Evolutionary conservation across 2,329 filamentous ascomycete species (phyloP), one percentile per base, ranked within the genome.

Genomic region (Helotiales sp.): DNA sequence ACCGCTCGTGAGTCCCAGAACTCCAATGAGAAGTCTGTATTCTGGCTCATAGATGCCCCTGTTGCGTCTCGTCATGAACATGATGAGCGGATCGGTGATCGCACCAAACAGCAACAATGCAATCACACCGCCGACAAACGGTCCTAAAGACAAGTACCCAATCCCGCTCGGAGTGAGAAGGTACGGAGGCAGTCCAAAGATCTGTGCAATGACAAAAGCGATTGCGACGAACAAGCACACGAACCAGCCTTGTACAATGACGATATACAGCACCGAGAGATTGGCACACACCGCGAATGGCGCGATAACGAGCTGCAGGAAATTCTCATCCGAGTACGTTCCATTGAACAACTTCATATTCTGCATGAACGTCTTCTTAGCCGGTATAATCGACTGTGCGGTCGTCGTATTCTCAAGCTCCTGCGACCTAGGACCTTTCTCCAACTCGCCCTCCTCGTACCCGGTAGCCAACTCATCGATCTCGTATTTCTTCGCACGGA

Each of bases 241-340:
- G 4, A 81, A 77, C 62, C 78, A 79, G 64, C 80, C 81, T 5
- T 79, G 80, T 3, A 84, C 74, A 17, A 85, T 69, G 50, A 85
- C 83, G 20, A 80, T 80, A 82, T 82, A 85, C 15, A 83, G 76
- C 6, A 85, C 82, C 13, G 80, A 82, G 0, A 84, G 76, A 62
- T 85, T 85, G 67, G 81, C 78, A 70, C 84, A 82, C 57, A 85
- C 78, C 5, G 83, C 79, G 47, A 85, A 78, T 0, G 83, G 84
- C 0, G 82, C 79, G 62, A 79, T 75, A 50, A 76, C 60, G 10
- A 80, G 77, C 60, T 80, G 78, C 15, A 80, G 32, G 7, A 80
- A 69, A 60, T 77, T 79, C 65, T 81, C 79, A 54, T 77, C 69
- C 5, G 74, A 76, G 65, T 79, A 78, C 2, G 73, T 76, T 22